These are phyloP conservation scores for Phaeosphaeria sp. DNA, from an alignment of 2,329 filamentous ascomycete species.

Conservation along the genomic window DNA sequence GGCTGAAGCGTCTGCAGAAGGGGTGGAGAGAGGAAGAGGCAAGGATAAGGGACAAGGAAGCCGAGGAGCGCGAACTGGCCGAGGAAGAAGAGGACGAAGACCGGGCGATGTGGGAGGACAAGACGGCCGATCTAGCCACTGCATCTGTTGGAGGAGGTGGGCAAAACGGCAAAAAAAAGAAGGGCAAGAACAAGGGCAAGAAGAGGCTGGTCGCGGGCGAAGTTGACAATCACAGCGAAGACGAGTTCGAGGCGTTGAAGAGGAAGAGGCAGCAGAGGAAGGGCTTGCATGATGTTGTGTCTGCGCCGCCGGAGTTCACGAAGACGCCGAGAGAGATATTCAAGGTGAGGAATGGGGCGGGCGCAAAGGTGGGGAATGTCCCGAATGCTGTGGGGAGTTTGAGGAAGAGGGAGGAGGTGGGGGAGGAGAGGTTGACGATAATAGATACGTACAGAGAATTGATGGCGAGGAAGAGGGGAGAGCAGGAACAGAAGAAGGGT, in stretches of 20 bases:
- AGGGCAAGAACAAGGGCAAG: conserved; percentile 58
- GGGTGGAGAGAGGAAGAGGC: conserved; percentile 65
- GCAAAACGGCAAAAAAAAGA: conserved; percentile 58
- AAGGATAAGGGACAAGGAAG: conserved; percentile 72
- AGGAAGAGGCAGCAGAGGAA: conserved; percentile 62
- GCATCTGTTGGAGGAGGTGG: conserved; percentile 56
- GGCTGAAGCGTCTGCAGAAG: conserved; percentile 68
- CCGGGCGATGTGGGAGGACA: conserved; percentile 70
- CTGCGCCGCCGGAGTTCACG: conserved; percentile 77
- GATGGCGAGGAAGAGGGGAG: conserved; percentile 58
- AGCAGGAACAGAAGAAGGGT: neutral
- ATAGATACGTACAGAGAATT: conserved; percentile 75
- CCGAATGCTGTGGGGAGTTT: conserved; percentile 74
- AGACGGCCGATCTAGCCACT: conserved; percentile 65
- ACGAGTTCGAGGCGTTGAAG: conserved; percentile 80
- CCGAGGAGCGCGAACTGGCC: conserved; percentile 76
- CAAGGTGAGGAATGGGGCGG: conserved; percentile 69
- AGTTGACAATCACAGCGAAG: conserved; percentile 65
- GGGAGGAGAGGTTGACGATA: conserved; percentile 72
- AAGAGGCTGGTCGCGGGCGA: conserved; percentile 59
- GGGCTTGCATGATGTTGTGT: conserved; percentile 65
- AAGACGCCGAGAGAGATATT: conserved; percentile 69
- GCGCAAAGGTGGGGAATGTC: conserved; percentile 71
- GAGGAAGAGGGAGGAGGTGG: conserved; percentile 74
- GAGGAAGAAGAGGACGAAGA: conserved; percentile 65